Evolutionary conservation across 441 rosid species (phyloP), one percentile per base, ranked within the genome.

Genomic region (Populus hybrid): DNA sequence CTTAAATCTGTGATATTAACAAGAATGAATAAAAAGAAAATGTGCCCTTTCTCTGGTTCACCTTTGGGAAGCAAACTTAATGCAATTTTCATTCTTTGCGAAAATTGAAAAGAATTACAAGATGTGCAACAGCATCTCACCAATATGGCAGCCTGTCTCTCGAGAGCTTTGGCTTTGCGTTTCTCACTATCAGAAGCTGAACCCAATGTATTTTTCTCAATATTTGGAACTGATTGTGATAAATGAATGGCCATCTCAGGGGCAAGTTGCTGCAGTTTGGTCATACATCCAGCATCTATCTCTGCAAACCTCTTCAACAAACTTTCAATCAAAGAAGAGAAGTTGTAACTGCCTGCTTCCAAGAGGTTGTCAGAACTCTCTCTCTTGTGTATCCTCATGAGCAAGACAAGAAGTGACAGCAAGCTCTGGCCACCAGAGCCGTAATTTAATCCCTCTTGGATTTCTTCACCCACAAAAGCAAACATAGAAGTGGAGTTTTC

Each of bases 91-190:
- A 23, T 45, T 21, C 45, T 26, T 40, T 4, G 1, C 10, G 6
- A 59, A 53, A 29, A 16, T 4, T 31, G n/a, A 12, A 72, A 38
- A 61, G 35, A 33, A 72, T 21, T 33, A 50, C 53, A 72, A 31
- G 28, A 68, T 6, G 23, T 7, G 28, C 45, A 73, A 61, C 59
- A 64, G 66, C 68, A 76, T 80, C 95, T 83, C 86, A 97, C 99
- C 98, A 94, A 63, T 75, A 94, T 81, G 68, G 97, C 97, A 80
- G 98, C 99, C 87, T 97, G 99, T 82, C 93, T 90, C 84, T 94
- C 94, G 65, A 95, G 92, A 74, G 98, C 99, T 87, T 87, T 92
- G 18, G 94, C 97, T 90, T 93, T 94, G 84, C 90, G 97, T 82
- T 81, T 90, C 84, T 92, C 97, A 79, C 82, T 83, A 76, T 92